Conservation (phyloP, 208 protist genomes). For the Leishmania guyanensis region DNA sequence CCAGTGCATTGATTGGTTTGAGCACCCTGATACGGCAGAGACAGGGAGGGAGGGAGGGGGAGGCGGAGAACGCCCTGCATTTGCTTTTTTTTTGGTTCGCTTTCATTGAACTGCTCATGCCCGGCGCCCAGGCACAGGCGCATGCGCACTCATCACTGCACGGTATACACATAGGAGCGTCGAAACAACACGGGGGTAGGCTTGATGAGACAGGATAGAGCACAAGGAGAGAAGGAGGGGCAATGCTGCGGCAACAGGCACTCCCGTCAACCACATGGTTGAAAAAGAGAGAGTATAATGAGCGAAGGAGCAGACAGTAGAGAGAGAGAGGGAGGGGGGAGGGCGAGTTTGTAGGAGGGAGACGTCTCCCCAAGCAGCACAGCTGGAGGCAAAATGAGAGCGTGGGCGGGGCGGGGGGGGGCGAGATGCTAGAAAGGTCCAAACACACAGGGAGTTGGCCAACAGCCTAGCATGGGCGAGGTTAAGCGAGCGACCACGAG, state of each 20-base stretch:
- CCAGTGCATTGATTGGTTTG: neutral
- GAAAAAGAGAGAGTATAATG: neutral
- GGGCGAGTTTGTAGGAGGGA: neutral
- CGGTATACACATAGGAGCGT: too few species aligned
- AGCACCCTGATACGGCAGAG: neutral
- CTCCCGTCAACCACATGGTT: neutral
- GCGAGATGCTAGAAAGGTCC: neutral
- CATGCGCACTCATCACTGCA: too few species aligned
- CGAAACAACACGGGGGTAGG: too few species aligned
- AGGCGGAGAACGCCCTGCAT: too few species aligned
- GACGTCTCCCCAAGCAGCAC: neutral
- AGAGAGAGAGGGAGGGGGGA: neutral
- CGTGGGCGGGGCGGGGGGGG: too few species aligned
- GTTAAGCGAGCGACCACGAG: neutral
- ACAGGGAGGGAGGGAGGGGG: neutral
- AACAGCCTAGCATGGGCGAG: neutral
- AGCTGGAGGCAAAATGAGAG: conserved; percentile 1
- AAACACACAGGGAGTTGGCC: neutral
- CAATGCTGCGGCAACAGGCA: neutral
- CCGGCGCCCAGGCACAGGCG: too few species aligned
- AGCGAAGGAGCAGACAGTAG: neutral
- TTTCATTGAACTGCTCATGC: too few species aligned
- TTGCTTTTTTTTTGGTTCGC: too few species aligned
- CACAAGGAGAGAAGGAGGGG: neutral
- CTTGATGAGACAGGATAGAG: neutral